Evolutionary conservation across 2,329 filamentous ascomycete genomes (phyloP).

Genomic region (Rosellinia necatrix): DNA sequence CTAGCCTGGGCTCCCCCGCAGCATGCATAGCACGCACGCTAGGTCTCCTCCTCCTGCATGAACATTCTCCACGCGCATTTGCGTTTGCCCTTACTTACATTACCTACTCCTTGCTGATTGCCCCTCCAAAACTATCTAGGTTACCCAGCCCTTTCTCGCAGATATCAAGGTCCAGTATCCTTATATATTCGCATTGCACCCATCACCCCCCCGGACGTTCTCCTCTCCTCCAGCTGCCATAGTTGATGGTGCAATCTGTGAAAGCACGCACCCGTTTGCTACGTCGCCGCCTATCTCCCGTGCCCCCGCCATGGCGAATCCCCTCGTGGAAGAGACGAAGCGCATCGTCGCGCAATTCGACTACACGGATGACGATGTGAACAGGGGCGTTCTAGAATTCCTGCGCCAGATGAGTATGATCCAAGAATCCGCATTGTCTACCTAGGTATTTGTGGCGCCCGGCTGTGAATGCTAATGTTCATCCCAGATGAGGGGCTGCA

Average conservation of each 20-base stretch:
- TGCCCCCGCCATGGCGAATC: constrained; percentile 59
- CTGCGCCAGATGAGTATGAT: constrained; percentile 76
- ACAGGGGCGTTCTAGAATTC: constrained; percentile 82
- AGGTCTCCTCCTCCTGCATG: constrained; percentile 30
- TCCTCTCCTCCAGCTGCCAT: constrained; percentile 51
- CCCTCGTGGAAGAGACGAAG: constrained; percentile 72
- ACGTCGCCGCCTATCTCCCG: constrained; percentile 58
- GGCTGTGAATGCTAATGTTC: constrained; percentile 24
- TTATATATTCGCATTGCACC: constrained; percentile 41
- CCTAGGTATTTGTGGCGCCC: constrained; percentile 1
- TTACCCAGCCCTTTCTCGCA: constrained; percentile 57
- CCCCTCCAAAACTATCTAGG: constrained; percentile 45
- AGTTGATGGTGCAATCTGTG: constrained; percentile 55
- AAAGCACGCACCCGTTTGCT: constrained; percentile 59
- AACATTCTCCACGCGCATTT: constrained; percentile 34
- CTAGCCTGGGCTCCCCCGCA: constrained; percentile 26
- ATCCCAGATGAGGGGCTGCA: constrained; percentile 75
- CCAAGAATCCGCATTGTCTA: neutral
- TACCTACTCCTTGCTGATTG: constrained; percentile 33
- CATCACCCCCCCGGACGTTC: constrained; percentile 42
- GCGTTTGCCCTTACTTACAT: no score
- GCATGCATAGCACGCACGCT: constrained; percentile 18
- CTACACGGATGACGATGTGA: constrained; percentile 76
- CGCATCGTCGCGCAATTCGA: constrained; percentile 85
- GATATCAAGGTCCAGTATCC: constrained; percentile 53